Evolutionary conservation across 2,329 filamentous ascomycete species (phyloP), one percentile per base, ranked within the genome.

Genomic region (Talaromyces rugulosus): DNA sequence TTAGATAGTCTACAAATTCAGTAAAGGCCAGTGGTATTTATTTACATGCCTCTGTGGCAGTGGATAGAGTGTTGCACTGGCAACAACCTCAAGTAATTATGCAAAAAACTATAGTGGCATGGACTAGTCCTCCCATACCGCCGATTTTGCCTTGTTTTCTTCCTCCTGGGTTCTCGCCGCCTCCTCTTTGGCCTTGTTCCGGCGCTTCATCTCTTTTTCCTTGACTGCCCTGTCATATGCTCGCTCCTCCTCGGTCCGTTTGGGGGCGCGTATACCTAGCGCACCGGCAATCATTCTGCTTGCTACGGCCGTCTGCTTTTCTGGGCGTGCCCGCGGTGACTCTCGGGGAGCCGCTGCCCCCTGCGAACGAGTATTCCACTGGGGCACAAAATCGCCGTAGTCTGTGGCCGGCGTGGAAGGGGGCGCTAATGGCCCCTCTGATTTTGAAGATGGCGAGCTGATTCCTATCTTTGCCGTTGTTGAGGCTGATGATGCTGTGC

Each of bases 261-360:
- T 89, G 34, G 92, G 91, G 36, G 88, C 87, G 70, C 88, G 87
- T 60, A 97, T 85, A 0, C 95, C 95, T 66, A 98, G 79, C 0
- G 91, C 92, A 3, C 90, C 90, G 0, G 92, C 92, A 73, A 99
- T 98, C 85, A 99, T 83, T 63, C 95, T 83, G 64, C 90, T 86
- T 5, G 95, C 95, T 44, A 96, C 92, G 0, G 92, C 91, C 64
- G 96, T 96, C 65, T 93, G 96, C 81, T 96, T 99, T 77, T 96
- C 93, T 0, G 92, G 94, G 44, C 90, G 80, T 61, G 59, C 63
- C 14, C 71, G 69, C 9, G 59, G 11, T 23, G 52, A 18, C n/a
- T 58, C 58, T 53, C 52, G 64, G 57, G 68, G 66, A n/a, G 50
- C 40, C 3, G 30, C 34, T 8, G 36, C 58, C 51, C 58, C 53